Base-by-base conservation (phyloP, 2,329 filamentous ascomycete species). In the Aureobasidium sp. region DNA sequence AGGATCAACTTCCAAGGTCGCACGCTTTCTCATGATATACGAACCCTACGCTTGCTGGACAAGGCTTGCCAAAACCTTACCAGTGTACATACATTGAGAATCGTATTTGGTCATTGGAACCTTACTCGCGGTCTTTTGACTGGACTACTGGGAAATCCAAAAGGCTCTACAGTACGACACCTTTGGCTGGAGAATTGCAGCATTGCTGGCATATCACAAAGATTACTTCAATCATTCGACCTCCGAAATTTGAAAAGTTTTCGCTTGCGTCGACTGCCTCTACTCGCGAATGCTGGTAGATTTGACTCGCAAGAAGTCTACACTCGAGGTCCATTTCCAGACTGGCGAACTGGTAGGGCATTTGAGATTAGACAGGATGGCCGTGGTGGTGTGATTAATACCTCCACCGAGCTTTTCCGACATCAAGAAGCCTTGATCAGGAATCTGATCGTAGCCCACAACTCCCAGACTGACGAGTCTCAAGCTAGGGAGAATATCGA, bases 161-260 rank as follows among this genome's bases (percentile, higher is more conserved):
- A 73, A 2, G 68, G 68, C 23, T 68, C 72, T 10, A 75, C 75
- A 2, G 66, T 84, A 18, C 74, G 77, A 15, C 78, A 74, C 60
- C 74, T 84, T 7, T 84, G 82, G 82, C 71, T 84, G 5, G 82
- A 84, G 63, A 82, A 78, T 61, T 81, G 79, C 65, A 77, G 76
- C 20, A 69, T 81, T 48, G 71, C 74, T 13, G 73, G 74, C 7
- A 73, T 74, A 1, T 60, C 69, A 16, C 65, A 68, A 8, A 64
- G 70, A 18, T 68, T 1, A 42, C 68, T 23, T 20, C 59, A 68
- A n/a, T 38, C 36, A 23, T 67, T 74, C 8, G 68, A 76, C 51
- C 72, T 76, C 3, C 69, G 67, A 10, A 77, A 76, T 0, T 71
- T 84, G 3, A 75, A 83, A 63, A 80, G 76, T 40, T 66, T 84